Base-by-base conservation (phyloP, 208 protist species). In the Leishmania amazonensis region DNA sequence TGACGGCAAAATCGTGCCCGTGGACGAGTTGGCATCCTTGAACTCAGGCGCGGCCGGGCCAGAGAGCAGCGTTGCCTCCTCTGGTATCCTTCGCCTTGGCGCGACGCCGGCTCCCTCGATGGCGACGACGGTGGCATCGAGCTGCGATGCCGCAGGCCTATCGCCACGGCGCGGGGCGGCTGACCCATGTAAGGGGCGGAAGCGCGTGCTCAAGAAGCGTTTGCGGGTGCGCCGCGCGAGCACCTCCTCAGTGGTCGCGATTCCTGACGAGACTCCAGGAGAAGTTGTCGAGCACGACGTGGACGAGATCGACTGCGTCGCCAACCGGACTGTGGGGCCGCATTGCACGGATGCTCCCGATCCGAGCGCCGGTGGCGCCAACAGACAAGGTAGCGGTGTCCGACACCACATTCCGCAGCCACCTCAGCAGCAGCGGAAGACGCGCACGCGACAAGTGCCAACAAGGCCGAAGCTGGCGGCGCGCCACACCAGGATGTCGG, bases 281-380 rank as follows among this genome's bases (percentile, higher is more conserved):
- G 91, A 94, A 71, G 21, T 94, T 53, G 81, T 87, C 38, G 88
- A 94, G 76, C 70, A 84, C 9, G 85, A 82, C 60, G 76, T 81
- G 62, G 88, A 89, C 21, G 57, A 79, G 57, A 71, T 79, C 68
- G 45, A 35, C 45, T 70, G 65, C 5, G 68, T n/a, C 31, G 51
- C 53, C 40, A 40, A 24, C 49, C 38, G 7, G n/a, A n/a, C 72
- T 76, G 8, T 17, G 2, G 35, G 3, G 11, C 4, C 49, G 45
- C 45, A 42, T 1, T 31, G 65, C 17, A 3, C 65, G 3, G 65
- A 81, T 49, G 54, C 19, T 15, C 54, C 42, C 11, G 40, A 70
- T 21, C n/a, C 51, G 13, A 58, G 40, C 45, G 15, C 54, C 17
- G 35, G 54, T 76, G 71, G 72, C 8, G 73, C 78, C 45, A 62